These are phyloP conservation scores for Obelidium mucronatum DNA, from an alignment of 192 early-diverging fungal genomes.

Conservation along the genomic window DNA sequence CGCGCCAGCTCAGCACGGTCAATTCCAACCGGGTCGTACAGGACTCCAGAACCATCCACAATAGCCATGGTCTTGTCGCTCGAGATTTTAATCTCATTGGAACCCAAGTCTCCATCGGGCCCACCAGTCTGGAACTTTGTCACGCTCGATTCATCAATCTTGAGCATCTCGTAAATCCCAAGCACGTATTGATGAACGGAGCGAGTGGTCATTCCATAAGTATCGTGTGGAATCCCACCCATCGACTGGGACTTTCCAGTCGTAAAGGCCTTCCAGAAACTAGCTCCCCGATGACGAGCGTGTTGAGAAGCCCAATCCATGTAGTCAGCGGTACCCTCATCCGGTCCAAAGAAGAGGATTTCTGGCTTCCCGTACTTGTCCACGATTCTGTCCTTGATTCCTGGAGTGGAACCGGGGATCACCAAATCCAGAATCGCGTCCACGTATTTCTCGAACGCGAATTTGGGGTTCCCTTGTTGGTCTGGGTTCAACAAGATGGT, in stretches of 20 bases:
- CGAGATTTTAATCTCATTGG: conserved; percentile 98
- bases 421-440: conserved; percentile 93
- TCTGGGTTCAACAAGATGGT: conserved; percentile 94
- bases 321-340: conserved; percentile 97
- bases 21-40: conserved; percentile 92
- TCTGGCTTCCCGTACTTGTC: conserved; percentile 91
- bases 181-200: conserved; percentile 99
- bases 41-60: conserved; percentile 95
- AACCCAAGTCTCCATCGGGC: conserved; percentile 97
- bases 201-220: conserved; percentile 98
- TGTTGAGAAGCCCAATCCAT: conserved; percentile 99
- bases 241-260: conserved; percentile 96
- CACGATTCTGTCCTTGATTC: conserved; percentile 95
- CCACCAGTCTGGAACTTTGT: conserved; percentile 97
- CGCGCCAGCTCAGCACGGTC: conserved; percentile 86
- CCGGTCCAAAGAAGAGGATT: conserved; percentile 99
- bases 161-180: conserved; percentile 80
- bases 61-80: conserved; percentile 93
- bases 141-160: conserved; percentile 78
- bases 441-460: conserved; percentile 99
- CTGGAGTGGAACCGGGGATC: conserved; percentile 86
- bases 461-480: conserved; percentile 91
- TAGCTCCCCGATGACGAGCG: conserved; percentile 80
- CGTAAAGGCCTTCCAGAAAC: conserved; percentile 99
- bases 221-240: conserved; percentile 96